Base-by-base conservation (phyloP, 2,329 filamentous ascomycete species). In the Helminthosporium solani region DNA sequence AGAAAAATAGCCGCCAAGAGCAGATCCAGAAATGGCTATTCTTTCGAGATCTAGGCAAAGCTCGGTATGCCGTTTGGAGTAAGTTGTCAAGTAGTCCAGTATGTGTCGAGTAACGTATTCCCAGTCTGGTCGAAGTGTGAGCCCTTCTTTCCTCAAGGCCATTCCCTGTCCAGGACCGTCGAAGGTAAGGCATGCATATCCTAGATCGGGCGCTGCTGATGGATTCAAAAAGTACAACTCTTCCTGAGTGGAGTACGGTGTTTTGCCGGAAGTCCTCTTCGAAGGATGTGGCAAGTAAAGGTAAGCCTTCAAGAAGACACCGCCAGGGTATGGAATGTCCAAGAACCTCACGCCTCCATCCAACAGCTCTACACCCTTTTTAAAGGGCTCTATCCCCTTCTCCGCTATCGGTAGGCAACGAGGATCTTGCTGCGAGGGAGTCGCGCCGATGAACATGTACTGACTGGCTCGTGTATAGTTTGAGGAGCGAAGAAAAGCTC, bases 161-260 rank as follows among this genome's bases (percentile, higher is more conserved):
- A 74, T 53, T 0, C 75, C 74, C 46, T 78, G 75, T 0, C 75
- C 75, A 0, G 75, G 75, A 0, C 74, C 75, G 2, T 78, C 74
- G 31, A 76, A 75, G 0, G 65, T 74, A 4, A 78, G 42, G 1
- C 72, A 66, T 0, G 74, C 75, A 42, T 77, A 78, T 0, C 75
- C 75, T 0, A 15, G 44, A 11, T 14, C 28, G 7, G 20, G 40
- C 3, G 39, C 63, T 42, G 2, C 75, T 42, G 15, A 74, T 33
- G 0, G 73, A 71, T 1, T 46, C 75, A 78, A 53, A 73, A 76
- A 47, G 63, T 60, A 49, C 30, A 56, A 3, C 30, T 56, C 50
- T 23, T 56, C 53, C 34, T 56, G 35, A 1, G 37, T 40, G 1
- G 42, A 44, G 7, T 47, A 15, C 8, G 47, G 47, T 20, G n/a